Evolutionary conservation across 805 yeast species (phyloP).

Genomic region (Metschnikowia colocasiae): DNA sequence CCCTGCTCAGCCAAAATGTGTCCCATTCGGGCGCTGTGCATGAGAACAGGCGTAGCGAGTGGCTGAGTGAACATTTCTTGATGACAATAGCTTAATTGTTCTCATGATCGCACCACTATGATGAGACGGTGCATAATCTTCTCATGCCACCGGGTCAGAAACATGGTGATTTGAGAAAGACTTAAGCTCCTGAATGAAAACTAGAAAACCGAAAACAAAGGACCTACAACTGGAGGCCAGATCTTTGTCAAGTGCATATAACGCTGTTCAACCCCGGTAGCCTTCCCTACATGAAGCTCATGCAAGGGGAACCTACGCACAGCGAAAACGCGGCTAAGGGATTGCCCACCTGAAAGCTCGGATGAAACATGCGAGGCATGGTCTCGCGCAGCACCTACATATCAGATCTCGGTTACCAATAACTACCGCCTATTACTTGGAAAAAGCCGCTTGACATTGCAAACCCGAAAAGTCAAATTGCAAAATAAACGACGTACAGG

Average conservation of each 20-base stretch:
- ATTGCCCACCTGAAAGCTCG: background rate
- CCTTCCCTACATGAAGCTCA: slow-evolving; percentile 2
- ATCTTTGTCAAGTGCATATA: background rate
- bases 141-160: background rate
- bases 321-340: background rate
- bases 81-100: background rate
- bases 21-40: background rate
- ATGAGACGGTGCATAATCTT: background rate
- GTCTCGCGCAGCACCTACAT: background rate
- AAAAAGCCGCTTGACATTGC: background rate
- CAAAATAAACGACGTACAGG: background rate
- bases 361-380: slow-evolving; percentile 1
- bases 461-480: background rate
- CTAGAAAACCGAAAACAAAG: background rate
- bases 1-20: background rate
- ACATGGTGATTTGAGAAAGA: background rate
- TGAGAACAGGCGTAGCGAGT: background rate
- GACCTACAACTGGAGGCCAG: background rate
- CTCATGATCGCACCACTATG: background rate
- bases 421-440: background rate
- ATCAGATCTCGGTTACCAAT: background rate
- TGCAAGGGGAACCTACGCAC: slow-evolving; percentile 2
- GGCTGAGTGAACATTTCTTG: background rate
- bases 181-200: background rate
- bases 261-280: background rate